Percentiles rank a stretch among this genome's conserved stretches.
Conservation (phyloP, 2,329 filamentous ascomycete species). For the Thelonectria discophora region DNA sequence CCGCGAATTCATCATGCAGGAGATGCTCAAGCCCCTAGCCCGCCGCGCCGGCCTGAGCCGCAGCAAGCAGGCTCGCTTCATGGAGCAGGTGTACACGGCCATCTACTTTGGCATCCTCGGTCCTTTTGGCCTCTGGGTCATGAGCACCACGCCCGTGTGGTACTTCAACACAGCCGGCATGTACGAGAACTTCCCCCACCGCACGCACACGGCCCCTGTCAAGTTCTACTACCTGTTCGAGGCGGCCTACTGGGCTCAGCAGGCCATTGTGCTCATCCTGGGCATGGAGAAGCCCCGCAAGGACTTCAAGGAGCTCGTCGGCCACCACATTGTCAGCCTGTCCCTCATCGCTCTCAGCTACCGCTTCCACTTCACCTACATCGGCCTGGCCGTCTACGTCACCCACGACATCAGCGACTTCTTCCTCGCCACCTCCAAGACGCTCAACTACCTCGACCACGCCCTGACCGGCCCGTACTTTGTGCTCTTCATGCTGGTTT, state of each 20-base stretch:
- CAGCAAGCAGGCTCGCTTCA: constrained; percentile 87
- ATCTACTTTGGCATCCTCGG: constrained; percentile 88
- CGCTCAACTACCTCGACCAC: constrained; percentile 88
- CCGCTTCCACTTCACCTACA: constrained; percentile 96
- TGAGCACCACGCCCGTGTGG: constrained; percentile 91
- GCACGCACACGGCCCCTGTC: constrained; percentile 79
- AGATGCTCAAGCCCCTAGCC: constrained; percentile 80
- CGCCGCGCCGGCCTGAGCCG: constrained; percentile 74
- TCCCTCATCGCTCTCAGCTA: constrained; percentile 87
- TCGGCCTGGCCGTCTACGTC: constrained; percentile 91
- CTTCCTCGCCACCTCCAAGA: constrained; percentile 93
- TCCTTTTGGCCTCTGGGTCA: constrained; percentile 87
- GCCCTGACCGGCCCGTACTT: constrained; percentile 85
- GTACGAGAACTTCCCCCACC: constrained; percentile 89
- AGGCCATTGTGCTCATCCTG: constrained; percentile 85
- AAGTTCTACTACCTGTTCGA: constrained; percentile 98
- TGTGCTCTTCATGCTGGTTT: constrained; percentile 79
- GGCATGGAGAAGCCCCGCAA: constrained; percentile 93
- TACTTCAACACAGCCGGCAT: constrained; percentile 93
- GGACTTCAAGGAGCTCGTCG: constrained; percentile 92
- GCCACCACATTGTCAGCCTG: constrained; percentile 90
- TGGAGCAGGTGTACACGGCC: constrained; percentile 96
- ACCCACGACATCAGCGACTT: constrained; percentile 96
- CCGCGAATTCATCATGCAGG: constrained; percentile 95
- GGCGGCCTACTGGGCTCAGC: constrained; percentile 94